Conservation (phyloP, 176 grass and related monocot genomes). For the bread wheat (Triticum aestivum) region DNA sequence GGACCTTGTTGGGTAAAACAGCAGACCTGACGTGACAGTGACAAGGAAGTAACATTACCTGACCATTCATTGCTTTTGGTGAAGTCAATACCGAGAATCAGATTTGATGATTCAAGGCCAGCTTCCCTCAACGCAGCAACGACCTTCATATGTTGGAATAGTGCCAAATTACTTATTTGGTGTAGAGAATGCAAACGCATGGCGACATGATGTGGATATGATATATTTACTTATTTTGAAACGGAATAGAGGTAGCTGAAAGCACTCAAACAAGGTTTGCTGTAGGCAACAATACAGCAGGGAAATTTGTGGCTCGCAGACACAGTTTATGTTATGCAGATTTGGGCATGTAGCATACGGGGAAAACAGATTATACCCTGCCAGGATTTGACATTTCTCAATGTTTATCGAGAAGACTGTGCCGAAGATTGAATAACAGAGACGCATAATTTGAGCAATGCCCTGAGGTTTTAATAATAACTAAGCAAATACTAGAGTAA, state of each 20-base stretch:
- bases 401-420: not conserved
- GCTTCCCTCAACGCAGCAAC: constrained; percentile 79
- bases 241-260: not conserved
- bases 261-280: not conserved
- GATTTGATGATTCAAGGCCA: constrained; percentile 95
- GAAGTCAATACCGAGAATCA: constrained; percentile 93
- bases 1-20: not conserved
- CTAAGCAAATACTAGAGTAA: not conserved
- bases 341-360: not conserved
- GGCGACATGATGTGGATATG: not conserved
- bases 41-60: constrained; percentile 44
- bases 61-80: constrained; percentile 99
- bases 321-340: not conserved
- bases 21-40: not conserved
- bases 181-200: not conserved
- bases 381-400: not conserved
- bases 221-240: not conserved
- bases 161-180: not conserved
- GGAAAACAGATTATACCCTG: not conserved
- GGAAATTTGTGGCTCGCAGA: not conserved
- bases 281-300: not conserved
- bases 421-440: not conserved
- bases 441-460: not conserved
- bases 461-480: not conserved
- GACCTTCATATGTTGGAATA: constrained; percentile 39